Conservation (phyloP, 495 filamentous ascomycete species). For the Podospora pseudocomata region DNA sequence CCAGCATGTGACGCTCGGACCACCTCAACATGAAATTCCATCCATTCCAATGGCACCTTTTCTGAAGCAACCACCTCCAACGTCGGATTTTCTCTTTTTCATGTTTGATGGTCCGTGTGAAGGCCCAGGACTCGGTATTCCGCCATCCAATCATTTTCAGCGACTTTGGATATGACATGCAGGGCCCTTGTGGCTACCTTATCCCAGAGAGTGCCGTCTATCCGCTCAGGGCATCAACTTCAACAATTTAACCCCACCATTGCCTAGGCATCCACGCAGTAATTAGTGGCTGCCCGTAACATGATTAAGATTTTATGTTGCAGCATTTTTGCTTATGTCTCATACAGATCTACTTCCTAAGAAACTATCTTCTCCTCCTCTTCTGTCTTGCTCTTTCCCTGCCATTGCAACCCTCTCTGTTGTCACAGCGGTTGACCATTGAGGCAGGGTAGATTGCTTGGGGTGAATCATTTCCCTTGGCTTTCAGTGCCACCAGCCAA, state of each 20-base stretch:
- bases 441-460: background rate
- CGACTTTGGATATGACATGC: background rate
- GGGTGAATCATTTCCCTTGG: background rate
- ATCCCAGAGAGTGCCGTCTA: background rate
- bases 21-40: background rate
- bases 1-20: background rate
- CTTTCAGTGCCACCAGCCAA: background rate
- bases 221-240: background rate
- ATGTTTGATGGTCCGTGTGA: background rate
- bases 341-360: too few relatives aligned
- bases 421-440: background rate
- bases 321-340: background rate
- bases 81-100: background rate
- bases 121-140: background rate
- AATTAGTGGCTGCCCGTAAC: background rate
- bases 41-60: background rate
- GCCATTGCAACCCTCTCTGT: background rate
- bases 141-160: background rate
- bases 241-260: background rate
- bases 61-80: background rate
- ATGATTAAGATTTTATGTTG: background rate
- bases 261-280: background rate
- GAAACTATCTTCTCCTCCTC: background rate
- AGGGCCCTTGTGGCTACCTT: background rate
- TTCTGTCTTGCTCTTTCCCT: background rate